These are phyloP conservation scores for Babesia microti DNA, from an alignment of 169 alveolate genomes.

Conservation along the genomic window DNA sequence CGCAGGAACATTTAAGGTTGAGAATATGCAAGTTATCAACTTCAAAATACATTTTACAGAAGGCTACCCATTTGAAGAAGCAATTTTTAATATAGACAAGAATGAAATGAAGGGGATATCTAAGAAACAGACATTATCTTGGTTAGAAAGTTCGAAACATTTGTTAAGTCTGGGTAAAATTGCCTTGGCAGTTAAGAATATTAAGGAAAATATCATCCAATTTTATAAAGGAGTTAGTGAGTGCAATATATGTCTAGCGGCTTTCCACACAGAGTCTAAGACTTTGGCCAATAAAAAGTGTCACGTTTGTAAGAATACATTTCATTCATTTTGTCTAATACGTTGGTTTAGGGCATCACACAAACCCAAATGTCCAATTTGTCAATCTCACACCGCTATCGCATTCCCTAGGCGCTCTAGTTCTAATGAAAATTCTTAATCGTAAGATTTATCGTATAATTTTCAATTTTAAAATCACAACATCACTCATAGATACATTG, in stretches of 20 bases:
- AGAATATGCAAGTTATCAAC: no score
- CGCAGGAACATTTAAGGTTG: no score
- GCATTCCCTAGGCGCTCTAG: no score
- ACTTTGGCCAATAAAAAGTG: constrained; percentile 30
- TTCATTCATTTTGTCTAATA: constrained; percentile 33
- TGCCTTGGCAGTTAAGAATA: no score
- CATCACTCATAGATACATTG: background rate
- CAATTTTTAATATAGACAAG: no score
- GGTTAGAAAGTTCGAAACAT: no score
- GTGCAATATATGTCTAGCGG: constrained; percentile 40
- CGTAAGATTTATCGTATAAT: background rate
- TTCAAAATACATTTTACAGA: no score
- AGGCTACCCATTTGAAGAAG: no score
- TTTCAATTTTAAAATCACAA: background rate
- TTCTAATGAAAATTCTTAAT: constrained; percentile 1
- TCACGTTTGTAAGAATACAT: constrained; percentile 41
- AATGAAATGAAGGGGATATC: no score
- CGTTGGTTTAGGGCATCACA: constrained; percentile 46
- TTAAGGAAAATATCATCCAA: constrained; percentile 23
- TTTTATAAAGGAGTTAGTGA: constrained; percentile 34
- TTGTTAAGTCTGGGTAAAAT: no score
- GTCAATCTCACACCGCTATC: constrained; percentile 29
- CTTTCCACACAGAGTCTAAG: constrained; percentile 40
- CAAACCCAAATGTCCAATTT: constrained; percentile 41
- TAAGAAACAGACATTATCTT: no score